Evolutionary conservation across 139 green algal genomes (phyloP), one percentile per base, ranked within the genome.

Genomic region (Volvox africanus): DNA sequence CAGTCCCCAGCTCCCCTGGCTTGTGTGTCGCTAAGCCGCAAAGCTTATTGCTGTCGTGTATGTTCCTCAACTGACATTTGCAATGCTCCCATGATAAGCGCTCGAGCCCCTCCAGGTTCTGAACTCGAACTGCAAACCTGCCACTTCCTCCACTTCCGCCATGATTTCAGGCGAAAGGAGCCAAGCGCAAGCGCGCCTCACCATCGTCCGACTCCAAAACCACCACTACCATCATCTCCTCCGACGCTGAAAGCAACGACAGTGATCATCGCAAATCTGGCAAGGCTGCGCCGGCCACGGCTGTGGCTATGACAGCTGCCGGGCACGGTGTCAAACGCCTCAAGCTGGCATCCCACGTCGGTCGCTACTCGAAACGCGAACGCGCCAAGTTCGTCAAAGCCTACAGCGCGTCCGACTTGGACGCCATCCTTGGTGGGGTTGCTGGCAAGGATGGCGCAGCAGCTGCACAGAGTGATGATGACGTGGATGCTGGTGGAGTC

Each of bases 371-470:
- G 22, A 95, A 93, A 32, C 91, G 96, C 24, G 95, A 98, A 77
- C 69, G 79, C 5, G 93, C 93, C 35, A 98, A 98, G 92, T 92
- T 94, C 61, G 97, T 97, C 1, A 93, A 95, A 37, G 87, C 88
- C 37, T 98, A 98, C 94, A 97, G 95, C 1, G 80, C 94, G 0
- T 89, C 78, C 24, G 97, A 98, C 85, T 82, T 98, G 32, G 97
- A 96, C 0, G 97, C 97, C 61, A 98, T 98, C 75, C 81, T 98
- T 14, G 97, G 97, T 0, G 93, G 80, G 1, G 78, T 83, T 28
- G 32, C 62, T 77, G 86, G 69, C 2, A 82, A 50, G 87, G 87
- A 37, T 6, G 85, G 78, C 0, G 28, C 26, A 3, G 61, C 32
- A 50, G 68, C 67, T 32, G 32, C 62, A 68, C 1, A 81, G 3